Evolutionary conservation across 306 rosid species (phyloP).

Genomic region (Astragalus membranaceus): DNA sequence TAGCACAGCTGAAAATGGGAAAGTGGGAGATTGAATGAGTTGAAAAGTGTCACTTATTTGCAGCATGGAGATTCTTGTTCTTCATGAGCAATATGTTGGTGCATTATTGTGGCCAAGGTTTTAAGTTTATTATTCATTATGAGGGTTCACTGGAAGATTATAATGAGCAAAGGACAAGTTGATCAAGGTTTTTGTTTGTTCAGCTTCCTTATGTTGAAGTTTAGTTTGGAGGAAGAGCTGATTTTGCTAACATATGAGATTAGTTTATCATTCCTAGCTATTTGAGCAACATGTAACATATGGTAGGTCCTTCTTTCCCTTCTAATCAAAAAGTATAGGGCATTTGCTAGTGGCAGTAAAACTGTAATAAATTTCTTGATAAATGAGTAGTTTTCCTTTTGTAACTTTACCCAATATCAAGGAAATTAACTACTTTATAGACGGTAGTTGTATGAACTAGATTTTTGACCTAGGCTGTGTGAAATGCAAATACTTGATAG

Average conservation of each 20-base stretch:
- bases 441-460: too few relatives aligned
- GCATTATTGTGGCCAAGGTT: background rate
- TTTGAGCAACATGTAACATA: slow-evolving; percentile 12
- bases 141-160: slow-evolving; percentile 9
- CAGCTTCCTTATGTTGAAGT: slow-evolving; percentile 17
- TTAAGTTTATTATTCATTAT: background rate
- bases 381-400: background rate
- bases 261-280: background rate
- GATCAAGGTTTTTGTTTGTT: slow-evolving; percentile 23
- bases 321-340: background rate
- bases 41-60: background rate
- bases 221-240: slow-evolving; percentile 9
- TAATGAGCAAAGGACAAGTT: slow-evolving; percentile 18
- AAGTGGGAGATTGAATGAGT: background rate
- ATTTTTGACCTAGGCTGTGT: slow-evolving; percentile 18
- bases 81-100: slow-evolving; percentile 2
- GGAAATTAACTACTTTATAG: background rate
- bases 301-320: slow-evolving; percentile 5
- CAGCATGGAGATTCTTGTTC: slow-evolving; percentile 7
- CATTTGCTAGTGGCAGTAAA: slow-evolving; percentile 2
- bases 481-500: slow-evolving; percentile 93
- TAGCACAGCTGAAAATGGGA: background rate
- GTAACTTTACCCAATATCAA: background rate
- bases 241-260: slow-evolving; percentile 21
- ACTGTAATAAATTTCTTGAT: slow-evolving; percentile 16